Percentiles rank a stretch among this genome's conserved stretches.
These are phyloP conservation scores for Aureobasidium lini DNA, from an alignment of 2,329 filamentous ascomycete genomes.

Conservation along the genomic window DNA sequence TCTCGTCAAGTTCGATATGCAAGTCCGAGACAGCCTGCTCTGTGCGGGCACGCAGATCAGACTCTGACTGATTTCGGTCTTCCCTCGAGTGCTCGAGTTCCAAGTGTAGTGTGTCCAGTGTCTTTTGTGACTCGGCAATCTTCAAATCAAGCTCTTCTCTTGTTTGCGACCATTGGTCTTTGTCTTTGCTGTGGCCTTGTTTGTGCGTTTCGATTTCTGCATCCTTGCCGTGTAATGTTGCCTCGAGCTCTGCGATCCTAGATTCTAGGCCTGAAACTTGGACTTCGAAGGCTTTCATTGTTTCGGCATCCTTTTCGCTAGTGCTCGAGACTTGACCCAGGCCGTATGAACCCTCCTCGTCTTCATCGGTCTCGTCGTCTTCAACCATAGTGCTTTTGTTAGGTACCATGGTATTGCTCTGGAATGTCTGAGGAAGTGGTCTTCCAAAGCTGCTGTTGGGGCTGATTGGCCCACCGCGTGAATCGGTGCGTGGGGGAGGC, in stretches of 20 bases:
- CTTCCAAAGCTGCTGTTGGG: constrained; percentile 55
- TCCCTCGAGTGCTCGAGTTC: constrained; percentile 54
- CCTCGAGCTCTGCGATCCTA: constrained; percentile 66
- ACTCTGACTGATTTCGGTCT: constrained; percentile 16
- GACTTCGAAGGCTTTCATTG: constrained; percentile 70
- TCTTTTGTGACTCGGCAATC: constrained; percentile 17
- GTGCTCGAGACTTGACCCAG: constrained; percentile 39
- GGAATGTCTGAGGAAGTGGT: constrained; percentile 80
- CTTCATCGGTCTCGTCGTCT: constrained; percentile 72
- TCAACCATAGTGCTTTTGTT: constrained; percentile 98
- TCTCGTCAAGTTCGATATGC: constrained; percentile 14
- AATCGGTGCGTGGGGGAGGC: constrained; percentile 39
- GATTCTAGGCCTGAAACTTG: constrained; percentile 69
- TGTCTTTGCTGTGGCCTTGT: constrained; percentile 19
- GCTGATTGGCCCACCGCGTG: constrained; percentile 14
- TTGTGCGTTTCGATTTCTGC: constrained; percentile 59
- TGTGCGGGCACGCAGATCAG: constrained; percentile 15
- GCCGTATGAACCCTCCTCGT: constrained; percentile 55
- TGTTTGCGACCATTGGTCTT: constrained; percentile 32
- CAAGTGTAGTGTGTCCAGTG: constrained; percentile 11
- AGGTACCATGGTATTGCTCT: constrained; percentile 91
- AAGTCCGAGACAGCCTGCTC: constrained; percentile 15
- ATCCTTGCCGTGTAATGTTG: constrained; percentile 61
- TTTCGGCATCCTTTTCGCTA: constrained; percentile 40
- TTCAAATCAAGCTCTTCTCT: constrained; percentile 57